Percentiles rank a stretch among this genome's conserved stretches.
These are phyloP conservation scores for Globisporangium irregulare DNA, from an alignment of 352 stramenopile species.

Conservation along the genomic window DNA sequence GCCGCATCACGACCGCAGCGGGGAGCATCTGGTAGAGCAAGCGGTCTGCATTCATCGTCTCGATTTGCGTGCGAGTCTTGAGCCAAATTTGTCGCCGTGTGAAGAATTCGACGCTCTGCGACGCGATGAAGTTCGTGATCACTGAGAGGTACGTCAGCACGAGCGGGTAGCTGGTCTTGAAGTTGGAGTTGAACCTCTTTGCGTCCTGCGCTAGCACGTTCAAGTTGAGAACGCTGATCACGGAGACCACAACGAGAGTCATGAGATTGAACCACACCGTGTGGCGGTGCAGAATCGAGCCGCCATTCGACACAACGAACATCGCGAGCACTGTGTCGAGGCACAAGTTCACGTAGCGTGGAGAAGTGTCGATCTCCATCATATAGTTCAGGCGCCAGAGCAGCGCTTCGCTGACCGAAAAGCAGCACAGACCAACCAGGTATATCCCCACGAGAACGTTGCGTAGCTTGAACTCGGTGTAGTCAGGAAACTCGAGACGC, in stretches of 20 bases:
- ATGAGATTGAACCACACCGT: conserved; percentile 60
- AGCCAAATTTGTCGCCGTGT: conserved; percentile 82
- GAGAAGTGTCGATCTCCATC: conserved; percentile 54
- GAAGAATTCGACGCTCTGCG: conserved; percentile 79
- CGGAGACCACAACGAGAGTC: conserved; percentile 47
- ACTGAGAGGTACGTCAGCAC: conserved; percentile 79
- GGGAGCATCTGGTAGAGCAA: conserved; percentile 88
- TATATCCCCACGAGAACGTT: conserved; percentile 65
- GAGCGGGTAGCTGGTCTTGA: conserved; percentile 80
- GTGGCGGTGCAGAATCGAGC: conserved; percentile 74
- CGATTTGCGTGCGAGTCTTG: conserved; percentile 75
- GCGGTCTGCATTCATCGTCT: conserved; percentile 82
- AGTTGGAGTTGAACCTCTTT: conserved; percentile 62
- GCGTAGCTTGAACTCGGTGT: conserved; percentile 54
- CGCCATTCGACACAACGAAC: conserved; percentile 82
- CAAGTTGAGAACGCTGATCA: conserved; percentile 40
- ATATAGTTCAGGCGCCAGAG: conserved; percentile 64
- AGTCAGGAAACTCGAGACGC: conserved; percentile 49
- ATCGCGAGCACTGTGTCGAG: conserved; percentile 77
- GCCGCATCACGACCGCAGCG: conserved; percentile 72
- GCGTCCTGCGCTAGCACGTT: conserved; percentile 47
- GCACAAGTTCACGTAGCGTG: conserved; percentile 75
- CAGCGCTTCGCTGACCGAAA: conserved; percentile 42
- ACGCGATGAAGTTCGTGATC: conserved; percentile 80
- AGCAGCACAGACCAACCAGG: conserved; percentile 47